Conservation (phyloP, 352 stramenopile species). For the Pythium aristosporum region DNA sequence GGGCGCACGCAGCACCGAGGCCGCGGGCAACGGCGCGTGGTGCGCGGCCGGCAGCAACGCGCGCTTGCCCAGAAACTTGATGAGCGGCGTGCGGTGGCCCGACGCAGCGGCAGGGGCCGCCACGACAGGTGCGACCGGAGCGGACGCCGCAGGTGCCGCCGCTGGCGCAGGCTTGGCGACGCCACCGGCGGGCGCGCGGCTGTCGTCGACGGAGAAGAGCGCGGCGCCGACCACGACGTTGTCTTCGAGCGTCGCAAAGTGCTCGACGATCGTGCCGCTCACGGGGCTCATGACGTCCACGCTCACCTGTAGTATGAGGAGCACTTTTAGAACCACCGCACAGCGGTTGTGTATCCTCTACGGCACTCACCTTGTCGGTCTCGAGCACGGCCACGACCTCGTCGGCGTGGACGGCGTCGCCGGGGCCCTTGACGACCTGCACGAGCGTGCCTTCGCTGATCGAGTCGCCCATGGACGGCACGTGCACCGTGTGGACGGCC, state of each 20-base stretch:
- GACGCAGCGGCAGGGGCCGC: slow-evolving; percentile 36
- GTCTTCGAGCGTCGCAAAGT: slow-evolving; percentile 94
- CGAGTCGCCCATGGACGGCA: slow-evolving; percentile 93
- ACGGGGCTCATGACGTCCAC: slow-evolving; percentile 91
- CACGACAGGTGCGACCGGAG: slow-evolving; percentile 9
- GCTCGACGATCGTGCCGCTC: slow-evolving; percentile 91
- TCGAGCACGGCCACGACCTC: slow-evolving; percentile 98
- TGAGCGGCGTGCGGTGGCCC: slow-evolving; percentile 55
- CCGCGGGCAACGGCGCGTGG: slow-evolving; percentile 26
- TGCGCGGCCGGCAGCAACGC: slow-evolving; percentile 50
- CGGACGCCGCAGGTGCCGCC: neutral
- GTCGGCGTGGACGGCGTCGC: slow-evolving; percentile 93
- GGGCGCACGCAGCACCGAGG: slow-evolving; percentile 28
- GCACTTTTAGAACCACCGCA: too few species aligned
- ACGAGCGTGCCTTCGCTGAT: slow-evolving; percentile 98
- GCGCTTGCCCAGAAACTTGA: slow-evolving; percentile 74
- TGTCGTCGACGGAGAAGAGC: slow-evolving; percentile 94
- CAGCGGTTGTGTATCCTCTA: neutral
- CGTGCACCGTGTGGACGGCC: slow-evolving; percentile 75
- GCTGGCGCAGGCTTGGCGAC: slow-evolving; percentile 12
- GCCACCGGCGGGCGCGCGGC: slow-evolving; percentile 34
- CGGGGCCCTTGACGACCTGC: slow-evolving; percentile 91
- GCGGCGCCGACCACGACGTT: slow-evolving; percentile 94
- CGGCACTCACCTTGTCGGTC: slow-evolving; percentile 95
- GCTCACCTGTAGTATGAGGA: slow-evolving; percentile 54